A percentile compares a stretch with the other conserved stretches of the same genome.
phyloP scores from a whole-genome alignment of 805 yeast species.

The Danielia reshetovae region DNA sequence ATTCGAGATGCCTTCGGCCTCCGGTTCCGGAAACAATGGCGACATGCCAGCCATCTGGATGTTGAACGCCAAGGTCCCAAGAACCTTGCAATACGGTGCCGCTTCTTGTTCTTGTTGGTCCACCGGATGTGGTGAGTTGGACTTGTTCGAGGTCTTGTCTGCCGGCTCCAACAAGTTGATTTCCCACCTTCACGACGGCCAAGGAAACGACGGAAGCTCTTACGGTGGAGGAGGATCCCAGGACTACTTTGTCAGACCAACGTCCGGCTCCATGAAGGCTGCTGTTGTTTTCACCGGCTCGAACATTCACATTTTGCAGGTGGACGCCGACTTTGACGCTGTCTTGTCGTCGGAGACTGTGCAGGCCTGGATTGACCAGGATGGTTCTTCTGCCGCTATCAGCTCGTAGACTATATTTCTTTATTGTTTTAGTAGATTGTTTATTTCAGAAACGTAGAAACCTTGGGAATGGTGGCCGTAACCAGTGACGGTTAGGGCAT shows the following conservation, averaged over 20 bases:
- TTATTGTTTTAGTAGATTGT: conserved; percentile 5
- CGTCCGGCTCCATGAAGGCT: conserved; percentile 72
- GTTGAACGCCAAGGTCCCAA: conserved; percentile 92
- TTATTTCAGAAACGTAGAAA: no score
- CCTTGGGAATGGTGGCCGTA: no score
- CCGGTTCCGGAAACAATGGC: conserved; percentile 47
- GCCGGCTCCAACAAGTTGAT: conserved; percentile 73
- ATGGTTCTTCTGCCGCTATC: conserved; percentile 47
- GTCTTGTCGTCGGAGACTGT: conserved; percentile 46
- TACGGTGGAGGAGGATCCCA: conserved; percentile 82
- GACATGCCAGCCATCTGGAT: conserved; percentile 99
- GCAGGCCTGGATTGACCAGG: conserved; percentile 48
- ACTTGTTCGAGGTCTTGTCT: conserved; percentile 82
- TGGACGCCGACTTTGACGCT: conserved; percentile 55
- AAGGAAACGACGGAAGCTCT: conserved; percentile 54
- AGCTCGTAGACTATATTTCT: conserved; percentile 8
- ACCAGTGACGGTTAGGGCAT: no score
- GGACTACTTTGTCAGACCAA: conserved; percentile 88
- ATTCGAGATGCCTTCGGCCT: conserved; percentile 81
- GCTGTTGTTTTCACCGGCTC: conserved; percentile 72
- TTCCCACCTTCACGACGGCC: conserved; percentile 80
- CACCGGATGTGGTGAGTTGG: conserved; percentile 97
- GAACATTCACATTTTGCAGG: conserved; percentile 56
- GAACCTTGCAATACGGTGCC: conserved; percentile 91
- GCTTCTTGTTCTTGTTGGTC: conserved; percentile 91